phyloP scores from a whole-genome alignment of 805 yeast species.

The Monosporozyma aerobia region DNA sequence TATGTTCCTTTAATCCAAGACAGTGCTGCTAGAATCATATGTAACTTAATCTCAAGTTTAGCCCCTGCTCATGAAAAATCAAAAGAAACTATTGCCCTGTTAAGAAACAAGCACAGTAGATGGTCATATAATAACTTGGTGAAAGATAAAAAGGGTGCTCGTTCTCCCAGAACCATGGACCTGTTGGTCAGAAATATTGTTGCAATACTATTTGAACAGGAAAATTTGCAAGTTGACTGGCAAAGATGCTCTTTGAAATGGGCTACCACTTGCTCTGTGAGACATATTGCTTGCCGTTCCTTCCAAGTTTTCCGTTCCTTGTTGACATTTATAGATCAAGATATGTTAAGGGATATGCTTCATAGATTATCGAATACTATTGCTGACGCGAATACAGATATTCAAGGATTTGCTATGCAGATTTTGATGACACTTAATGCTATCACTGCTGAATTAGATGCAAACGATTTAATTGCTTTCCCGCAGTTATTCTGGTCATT shows the following conservation, averaged over 20 bases:
- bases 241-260: slow-evolving; percentile 71
- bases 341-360: slow-evolving; percentile 87
- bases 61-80: slow-evolving; percentile 45
- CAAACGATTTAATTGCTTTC: slow-evolving; percentile 69
- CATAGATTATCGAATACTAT: slow-evolving; percentile 89
- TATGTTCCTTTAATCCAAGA: slow-evolving; percentile 76
- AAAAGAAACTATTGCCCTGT: slow-evolving; percentile 44
- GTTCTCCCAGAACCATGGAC: slow-evolving; percentile 85
- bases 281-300: slow-evolving; percentile 94
- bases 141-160: slow-evolving; percentile 65
- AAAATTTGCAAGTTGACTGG: slow-evolving; percentile 71
- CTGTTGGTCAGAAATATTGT: slow-evolving; percentile 53
- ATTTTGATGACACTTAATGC: slow-evolving; percentile 93
- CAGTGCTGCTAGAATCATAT: slow-evolving; percentile 68
- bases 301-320: slow-evolving; percentile 86
- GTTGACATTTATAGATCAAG: slow-evolving; percentile 70
- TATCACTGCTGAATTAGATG: slow-evolving; percentile 73
- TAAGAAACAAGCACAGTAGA: slow-evolving; percentile 42
- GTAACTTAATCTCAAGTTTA: slow-evolving; percentile 60
- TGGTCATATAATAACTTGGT: slow-evolving; percentile 88
- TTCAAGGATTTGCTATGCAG: slow-evolving; percentile 96
- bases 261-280: slow-evolving; percentile 97
- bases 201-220: slow-evolving; percentile 43
- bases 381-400: slow-evolving; percentile 79
- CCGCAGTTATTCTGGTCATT: slow-evolving; percentile 95